Evolutionary conservation across 805 yeast species (phyloP), one percentile per base, ranked within the genome.

Genomic region (Phaffomyces opuntiae): DNA sequence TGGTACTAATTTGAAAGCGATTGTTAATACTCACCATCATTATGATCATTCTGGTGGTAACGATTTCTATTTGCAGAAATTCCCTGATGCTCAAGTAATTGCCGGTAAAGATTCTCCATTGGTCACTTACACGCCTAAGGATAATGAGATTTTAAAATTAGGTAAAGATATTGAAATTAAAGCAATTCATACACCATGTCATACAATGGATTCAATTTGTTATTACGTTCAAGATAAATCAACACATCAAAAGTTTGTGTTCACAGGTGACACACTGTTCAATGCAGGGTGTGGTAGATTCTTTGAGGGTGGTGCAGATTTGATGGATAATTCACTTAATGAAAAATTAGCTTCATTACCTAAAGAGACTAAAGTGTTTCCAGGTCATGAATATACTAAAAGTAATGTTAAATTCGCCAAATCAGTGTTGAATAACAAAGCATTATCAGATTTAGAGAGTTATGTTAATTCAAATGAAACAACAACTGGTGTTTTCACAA

Each of bases 11-110:
- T 65, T 93, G 44, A 72, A 71, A 38, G 87, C 91, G 1, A 84
- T 93, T 47, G 95, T 87, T 42, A 93, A 93, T 65, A 93, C 98
- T 1, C 99, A 93, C 61, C 99, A 93, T 62, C 99, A 93, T 64
- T 78, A 80, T 59, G 99, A 93, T 61, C 99, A 93, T 65, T 72
- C 96, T 3, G 96, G 87, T 21, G 98, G 97, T 2, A 90, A 89
- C 57, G 64, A 68, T 5, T 53, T 56, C 14, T 61, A 59, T 19
- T 55, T 65, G 39, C 47, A 52, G 39, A 60, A 52, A 36, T 48
- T 54, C 45, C 77, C 75, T 40, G 68, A 66, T 7, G 60, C 81
- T 29, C 86, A 89, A 1, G 66, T 90, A 16, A 81, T 88, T 54
- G 96, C 88, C 1, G 99, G 99, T 13, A 75, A 73, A 44, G 89